Percentiles rank a stretch among this genome's conserved stretches.
Evolutionary conservation across 306 rosid genomes (phyloP).

Genomic region (Dryas octopetala): DNA sequence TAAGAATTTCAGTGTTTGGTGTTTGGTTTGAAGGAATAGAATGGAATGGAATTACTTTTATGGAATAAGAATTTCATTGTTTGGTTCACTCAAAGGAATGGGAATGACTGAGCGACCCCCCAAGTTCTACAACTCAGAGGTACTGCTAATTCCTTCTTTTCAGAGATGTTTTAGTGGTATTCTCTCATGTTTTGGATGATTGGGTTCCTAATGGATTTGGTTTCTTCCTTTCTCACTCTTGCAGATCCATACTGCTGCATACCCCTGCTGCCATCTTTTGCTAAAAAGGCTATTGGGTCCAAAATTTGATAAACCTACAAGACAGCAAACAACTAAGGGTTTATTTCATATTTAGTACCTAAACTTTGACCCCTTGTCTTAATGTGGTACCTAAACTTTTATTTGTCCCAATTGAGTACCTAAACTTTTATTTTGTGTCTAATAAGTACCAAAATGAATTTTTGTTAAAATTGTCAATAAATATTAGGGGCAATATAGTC

Average conservation of each 20-base stretch:
- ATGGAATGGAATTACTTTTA: too few relatives aligned
- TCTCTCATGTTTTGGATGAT: background rate
- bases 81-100: background rate
- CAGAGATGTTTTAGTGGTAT: constrained; percentile 6
- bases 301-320: background rate
- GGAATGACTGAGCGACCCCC: constrained; percentile 35
- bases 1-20: too few relatives aligned
- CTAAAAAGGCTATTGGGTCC: background rate
- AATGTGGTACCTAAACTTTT: too few relatives aligned
- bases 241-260: constrained; percentile 47
- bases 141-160: background rate
- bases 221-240: background rate
- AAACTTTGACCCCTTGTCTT: too few relatives aligned
- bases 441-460: too few relatives aligned
- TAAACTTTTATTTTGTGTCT: too few relatives aligned
- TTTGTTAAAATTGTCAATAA: too few relatives aligned
- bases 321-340: background rate
- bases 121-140: constrained; percentile 24
- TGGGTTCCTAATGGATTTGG: background rate
- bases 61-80: too few relatives aligned
- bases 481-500: too few relatives aligned
- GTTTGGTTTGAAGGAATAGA: too few relatives aligned
- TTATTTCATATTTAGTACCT: too few relatives aligned
- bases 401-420: too few relatives aligned
- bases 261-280: constrained; percentile 24